Percentiles rank a stretch among this genome's conserved stretches.
Evolutionary conservation across 371 early-diverging fungal genomes (phyloP).

Genomic region (Dichotomocladium elegans): DNA sequence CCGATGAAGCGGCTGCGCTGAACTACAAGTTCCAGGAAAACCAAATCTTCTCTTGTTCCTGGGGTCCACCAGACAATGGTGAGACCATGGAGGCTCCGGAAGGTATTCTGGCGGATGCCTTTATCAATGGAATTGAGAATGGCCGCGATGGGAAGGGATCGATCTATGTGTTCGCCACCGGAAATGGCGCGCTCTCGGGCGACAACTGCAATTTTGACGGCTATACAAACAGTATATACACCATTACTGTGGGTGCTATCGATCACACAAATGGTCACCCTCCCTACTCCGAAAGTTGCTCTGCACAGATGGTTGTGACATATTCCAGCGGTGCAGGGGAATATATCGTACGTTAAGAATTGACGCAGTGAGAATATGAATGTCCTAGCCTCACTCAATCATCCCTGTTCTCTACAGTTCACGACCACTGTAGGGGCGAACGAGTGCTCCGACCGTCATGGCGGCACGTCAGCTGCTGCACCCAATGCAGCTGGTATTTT

Average conservation of each 20-base stretch:
- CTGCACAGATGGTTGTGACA: slow-evolving; percentile 87
- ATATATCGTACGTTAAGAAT: slow-evolving; percentile 64
- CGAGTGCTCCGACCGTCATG: slow-evolving; percentile 74
- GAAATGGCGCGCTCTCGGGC: slow-evolving; percentile 82
- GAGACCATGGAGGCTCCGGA: slow-evolving; percentile 85
- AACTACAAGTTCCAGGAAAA: slow-evolving; percentile 84
- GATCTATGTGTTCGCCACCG: slow-evolving; percentile 93
- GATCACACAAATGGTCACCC: slow-evolving; percentile 76
- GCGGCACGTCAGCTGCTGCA: slow-evolving; percentile 97
- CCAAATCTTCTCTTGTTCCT: slow-evolving; percentile 91
- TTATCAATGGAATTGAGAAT: slow-evolving; percentile 76
- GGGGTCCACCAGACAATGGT: slow-evolving; percentile 96
- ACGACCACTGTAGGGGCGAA: slow-evolving; percentile 81
- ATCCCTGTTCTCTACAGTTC: too few species aligned
- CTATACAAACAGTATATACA: slow-evolving; percentile 94
- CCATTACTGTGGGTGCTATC: slow-evolving; percentile 91
- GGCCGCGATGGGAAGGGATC: slow-evolving; percentile 87
- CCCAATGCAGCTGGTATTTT: slow-evolving; percentile 93
- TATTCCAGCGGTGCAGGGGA: slow-evolving; percentile 80
- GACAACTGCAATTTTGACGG: slow-evolving; percentile 98
- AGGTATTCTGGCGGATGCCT: slow-evolving; percentile 73
- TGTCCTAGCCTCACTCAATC: too few species aligned
- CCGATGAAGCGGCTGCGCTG: slow-evolving; percentile 87
- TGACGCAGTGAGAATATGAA: too few species aligned
- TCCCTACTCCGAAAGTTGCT: slow-evolving; percentile 85